phyloP scores from a whole-genome alignment of 2,329 filamentous ascomycete genomes.

The Fusarium odoratissimum region DNA sequence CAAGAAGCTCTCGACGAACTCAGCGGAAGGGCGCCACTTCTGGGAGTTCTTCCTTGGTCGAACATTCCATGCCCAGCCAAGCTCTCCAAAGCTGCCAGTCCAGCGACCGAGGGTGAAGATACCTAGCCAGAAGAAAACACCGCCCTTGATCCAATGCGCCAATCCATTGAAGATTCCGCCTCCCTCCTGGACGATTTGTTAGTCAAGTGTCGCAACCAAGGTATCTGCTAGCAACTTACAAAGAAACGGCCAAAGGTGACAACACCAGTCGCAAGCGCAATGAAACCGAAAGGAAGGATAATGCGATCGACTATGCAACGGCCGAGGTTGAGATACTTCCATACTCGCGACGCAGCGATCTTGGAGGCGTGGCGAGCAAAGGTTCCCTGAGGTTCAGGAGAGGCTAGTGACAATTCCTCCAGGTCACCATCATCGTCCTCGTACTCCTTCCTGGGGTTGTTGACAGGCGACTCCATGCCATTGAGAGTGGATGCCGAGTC shows the following conservation, averaged over 20 bases:
- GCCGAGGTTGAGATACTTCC: constrained; percentile 67
- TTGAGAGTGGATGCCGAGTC: constrained; percentile 70
- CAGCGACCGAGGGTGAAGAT: constrained; percentile 88
- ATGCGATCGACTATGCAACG: constrained; percentile 80
- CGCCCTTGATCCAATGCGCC: constrained; percentile 94
- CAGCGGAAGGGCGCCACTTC: constrained; percentile 80
- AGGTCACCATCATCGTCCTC: constrained; percentile 61
- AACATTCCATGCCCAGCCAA: constrained; percentile 96
- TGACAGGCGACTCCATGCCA: constrained; percentile 54
- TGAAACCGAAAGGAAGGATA: constrained; percentile 82
- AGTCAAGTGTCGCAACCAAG: neutral
- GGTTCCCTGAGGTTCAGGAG: constrained; percentile 58
- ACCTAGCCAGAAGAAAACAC: constrained; percentile 95
- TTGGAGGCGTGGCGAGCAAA: constrained; percentile 65
- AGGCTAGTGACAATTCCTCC: constrained; percentile 40
- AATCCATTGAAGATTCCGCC: constrained; percentile 81
- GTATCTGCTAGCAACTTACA: constrained; percentile 63
- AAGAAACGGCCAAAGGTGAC: constrained; percentile 86
- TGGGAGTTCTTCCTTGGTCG: constrained; percentile 69
- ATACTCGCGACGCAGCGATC: constrained; percentile 66
- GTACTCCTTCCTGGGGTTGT: constrained; percentile 59
- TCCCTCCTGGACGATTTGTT: constrained; percentile 65
- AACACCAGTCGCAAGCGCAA: constrained; percentile 77
- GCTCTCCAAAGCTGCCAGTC: constrained; percentile 88
- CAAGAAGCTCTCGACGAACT: constrained; percentile 89